Evolutionary conservation across 768 basidiomycete genomes (phyloP).

Genomic region (Collybia nuda): DNA sequence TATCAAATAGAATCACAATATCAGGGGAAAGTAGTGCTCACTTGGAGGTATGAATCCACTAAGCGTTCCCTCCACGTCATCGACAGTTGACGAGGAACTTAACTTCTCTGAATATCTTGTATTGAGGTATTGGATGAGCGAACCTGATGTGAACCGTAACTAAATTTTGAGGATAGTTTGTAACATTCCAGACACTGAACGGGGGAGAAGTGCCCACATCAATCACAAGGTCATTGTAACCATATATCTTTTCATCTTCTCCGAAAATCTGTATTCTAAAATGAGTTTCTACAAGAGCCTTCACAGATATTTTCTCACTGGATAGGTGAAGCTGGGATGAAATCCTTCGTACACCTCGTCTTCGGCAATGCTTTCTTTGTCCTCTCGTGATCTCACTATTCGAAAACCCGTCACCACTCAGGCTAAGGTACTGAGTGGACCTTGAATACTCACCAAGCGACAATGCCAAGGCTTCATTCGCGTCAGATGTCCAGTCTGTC

Average conservation of each 20-base stretch:
- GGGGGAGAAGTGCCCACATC: constrained; percentile 53
- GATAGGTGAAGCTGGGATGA: constrained; percentile 91
- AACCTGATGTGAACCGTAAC: constrained; percentile 88
- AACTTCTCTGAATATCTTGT: constrained; percentile 71
- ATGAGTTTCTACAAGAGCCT: not conserved
- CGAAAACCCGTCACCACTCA: not conserved
- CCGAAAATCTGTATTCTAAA: constrained; percentile 72
- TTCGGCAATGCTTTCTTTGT: constrained; percentile 54
- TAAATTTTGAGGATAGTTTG: constrained; percentile 25
- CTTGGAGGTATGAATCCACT: constrained; percentile 77
- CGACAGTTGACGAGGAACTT: constrained; percentile 64
- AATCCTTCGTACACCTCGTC: constrained; percentile 68
- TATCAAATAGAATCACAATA: constrained; percentile 1
- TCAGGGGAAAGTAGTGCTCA: constrained; percentile 22
- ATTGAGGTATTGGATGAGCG: constrained; percentile 72
- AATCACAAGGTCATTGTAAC: constrained; percentile 81
- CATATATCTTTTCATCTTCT: constrained; percentile 95
- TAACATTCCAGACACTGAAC: not conserved
- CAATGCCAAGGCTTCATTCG: constrained; percentile 74
- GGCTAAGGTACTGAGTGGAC: not conserved
- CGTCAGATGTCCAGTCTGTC: constrained; percentile 76
- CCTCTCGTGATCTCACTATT: constrained; percentile 69
- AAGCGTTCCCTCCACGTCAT: constrained; percentile 83
- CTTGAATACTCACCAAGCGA: constrained; percentile 59
- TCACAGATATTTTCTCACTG: constrained; percentile 45